Evolutionary conservation across 768 basidiomycete species (phyloP), one percentile per base, ranked within the genome.

Genomic region (Floccularia luteovirens): DNA sequence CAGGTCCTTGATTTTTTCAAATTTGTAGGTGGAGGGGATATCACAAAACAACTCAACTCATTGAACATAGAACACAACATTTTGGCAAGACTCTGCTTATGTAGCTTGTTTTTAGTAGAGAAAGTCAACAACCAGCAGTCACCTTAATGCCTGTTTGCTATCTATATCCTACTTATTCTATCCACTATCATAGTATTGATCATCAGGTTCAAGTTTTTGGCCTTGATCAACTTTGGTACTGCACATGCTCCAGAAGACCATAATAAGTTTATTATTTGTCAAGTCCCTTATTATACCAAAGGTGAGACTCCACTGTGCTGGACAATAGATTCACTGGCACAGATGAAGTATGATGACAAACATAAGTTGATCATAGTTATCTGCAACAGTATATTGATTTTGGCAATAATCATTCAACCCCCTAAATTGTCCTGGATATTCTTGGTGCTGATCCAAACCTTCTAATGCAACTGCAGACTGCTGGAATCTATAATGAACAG

Each of bases 231-330:
- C 61, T 90, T 96, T 55, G 76, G 78, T 34, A 63, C 82, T 3
- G 59, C 77, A 13, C 78, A 90, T 42, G 85, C 87, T 4, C 92
- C 91, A 0, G 92, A 94, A 61, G 87, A 92, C 51, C 90, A 93
- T 56, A 90, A 96, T 68, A 94, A 96, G 63, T 94, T 96, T 49
- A 85, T 96, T 46, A 90, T 94, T 51, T 97, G 93, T 57, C 94
- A 98, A 55, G 91, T 98, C 0, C 94, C 94, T 21, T 97, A 93
- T 74, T 98, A 98, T 58, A 98, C 94, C 2, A 94, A 98, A 70
- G 94, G 92, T 47, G 86, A 92, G 46, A 57, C 67, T 11, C 94
- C 90, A 4, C 68, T 98, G 37, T 74, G 86, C 36, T 71, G 69
- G 50, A 96, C 92, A 2, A 94, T 99, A 55, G 91, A 98, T 57